These are phyloP conservation scores for Brassica balearica DNA, from an alignment of 441 rosid species.

Conservation along the genomic window DNA sequence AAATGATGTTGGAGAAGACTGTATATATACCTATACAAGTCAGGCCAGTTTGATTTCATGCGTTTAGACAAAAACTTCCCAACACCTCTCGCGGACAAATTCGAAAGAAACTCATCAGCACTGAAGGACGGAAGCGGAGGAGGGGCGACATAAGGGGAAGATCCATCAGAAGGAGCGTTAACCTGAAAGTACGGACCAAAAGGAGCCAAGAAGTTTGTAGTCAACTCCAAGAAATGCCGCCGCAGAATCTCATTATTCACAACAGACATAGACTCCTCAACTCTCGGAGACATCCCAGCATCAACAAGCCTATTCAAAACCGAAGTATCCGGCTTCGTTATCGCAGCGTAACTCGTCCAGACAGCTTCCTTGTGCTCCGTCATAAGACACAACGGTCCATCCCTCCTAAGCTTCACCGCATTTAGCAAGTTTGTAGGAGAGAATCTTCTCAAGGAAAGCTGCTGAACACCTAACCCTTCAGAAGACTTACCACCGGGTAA, in stretches of 20 bases:
- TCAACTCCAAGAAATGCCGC: conserved; percentile 96
- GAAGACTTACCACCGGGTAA: conserved; percentile 46
- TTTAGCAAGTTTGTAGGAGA: conserved; percentile 86
- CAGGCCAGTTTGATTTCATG: conserved; percentile 98
- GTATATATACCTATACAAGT: conserved; percentile 81
- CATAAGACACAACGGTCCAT: conserved; percentile 98
- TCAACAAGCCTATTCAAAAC: conserved; percentile 94
- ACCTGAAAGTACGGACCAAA: conserved; percentile 92
- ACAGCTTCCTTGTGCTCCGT: conserved; percentile 98
- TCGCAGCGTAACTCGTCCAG: conserved; percentile 84
- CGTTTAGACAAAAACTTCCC: conserved; percentile 95
- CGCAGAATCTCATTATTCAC: conserved; percentile 96
- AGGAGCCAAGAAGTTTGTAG: conserved; percentile 96
- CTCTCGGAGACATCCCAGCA: conserved; percentile 94
- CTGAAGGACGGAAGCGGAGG: conserved; percentile 75
- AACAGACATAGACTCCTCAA: conserved; percentile 98
- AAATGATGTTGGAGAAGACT: too few species aligned
- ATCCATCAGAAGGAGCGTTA: conserved; percentile 86
- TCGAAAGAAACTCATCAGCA: conserved; percentile 78
- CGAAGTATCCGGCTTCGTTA: conserved; percentile 96
- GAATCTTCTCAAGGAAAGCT: not conserved
- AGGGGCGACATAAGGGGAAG: conserved; percentile 90
- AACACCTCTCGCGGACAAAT: conserved; percentile 82
- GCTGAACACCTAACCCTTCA: too few species aligned
- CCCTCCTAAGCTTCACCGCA: conserved; percentile 88